Conservation (phyloP, 306 rosid genomes). For the Trifolium repens region DNA sequence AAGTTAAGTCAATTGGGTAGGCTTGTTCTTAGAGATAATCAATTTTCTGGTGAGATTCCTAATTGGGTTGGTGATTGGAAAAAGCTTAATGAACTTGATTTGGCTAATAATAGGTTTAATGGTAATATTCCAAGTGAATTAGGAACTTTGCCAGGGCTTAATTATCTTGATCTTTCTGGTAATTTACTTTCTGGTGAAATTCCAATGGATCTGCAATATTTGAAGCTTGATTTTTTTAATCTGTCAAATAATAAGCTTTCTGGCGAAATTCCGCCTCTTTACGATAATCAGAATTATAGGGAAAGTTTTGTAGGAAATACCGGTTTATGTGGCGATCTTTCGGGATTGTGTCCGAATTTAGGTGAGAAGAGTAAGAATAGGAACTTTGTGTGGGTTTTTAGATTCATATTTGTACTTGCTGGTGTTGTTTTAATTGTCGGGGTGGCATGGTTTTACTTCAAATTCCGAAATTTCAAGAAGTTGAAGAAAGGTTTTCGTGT, state of each 20-base stretch:
- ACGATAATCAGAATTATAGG: slow-evolving; percentile 55
- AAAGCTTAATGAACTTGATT: slow-evolving; percentile 69
- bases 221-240: slow-evolving; percentile 70
- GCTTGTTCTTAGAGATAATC: slow-evolving; percentile 68
- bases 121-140: slow-evolving; percentile 67
- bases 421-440: slow-evolving; percentile 66
- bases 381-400: slow-evolving; percentile 54
- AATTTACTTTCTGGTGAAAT: slow-evolving; percentile 61
- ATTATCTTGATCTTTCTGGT: slow-evolving; percentile 78
- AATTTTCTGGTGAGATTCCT: slow-evolving; percentile 66
- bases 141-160: slow-evolving; percentile 66
- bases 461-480: slow-evolving; percentile 59
- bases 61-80: slow-evolving; percentile 46
- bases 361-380: slow-evolving; percentile 49
- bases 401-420: slow-evolving; percentile 61
- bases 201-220: slow-evolving; percentile 65
- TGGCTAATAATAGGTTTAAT: slow-evolving; percentile 61
- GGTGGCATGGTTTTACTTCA: slow-evolving; percentile 61
- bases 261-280: slow-evolving; percentile 71
- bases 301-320: slow-evolving; percentile 70
- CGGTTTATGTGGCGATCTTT: slow-evolving; percentile 57
- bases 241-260: slow-evolving; percentile 63
- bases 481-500: slow-evolving; percentile 48
- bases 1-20: slow-evolving; percentile 55
- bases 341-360: slow-evolving; percentile 53